These are phyloP conservation scores for Chaetomium sp. DNA, from an alignment of 2,329 filamentous ascomycete genomes.

Conservation along the genomic window DNA sequence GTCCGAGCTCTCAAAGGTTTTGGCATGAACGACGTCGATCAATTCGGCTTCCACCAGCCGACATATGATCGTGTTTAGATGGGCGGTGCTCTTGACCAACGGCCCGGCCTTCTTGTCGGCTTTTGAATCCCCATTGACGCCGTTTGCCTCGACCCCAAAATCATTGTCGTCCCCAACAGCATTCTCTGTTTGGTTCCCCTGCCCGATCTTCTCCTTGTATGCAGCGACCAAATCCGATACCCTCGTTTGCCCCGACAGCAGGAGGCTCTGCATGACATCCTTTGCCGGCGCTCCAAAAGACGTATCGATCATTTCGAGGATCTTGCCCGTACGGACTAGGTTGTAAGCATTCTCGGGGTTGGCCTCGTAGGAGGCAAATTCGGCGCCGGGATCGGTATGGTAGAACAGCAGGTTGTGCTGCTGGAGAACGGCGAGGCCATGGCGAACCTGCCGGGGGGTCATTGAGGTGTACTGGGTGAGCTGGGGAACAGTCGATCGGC, in stretches of 20 bases:
- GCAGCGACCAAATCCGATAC: slow-evolving; percentile 69
- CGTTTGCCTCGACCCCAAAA: slow-evolving; percentile 37
- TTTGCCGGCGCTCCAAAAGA: slow-evolving; percentile 75
- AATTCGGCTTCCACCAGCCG: slow-evolving; percentile 66
- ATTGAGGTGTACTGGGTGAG: slow-evolving; percentile 74
- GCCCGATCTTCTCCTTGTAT: slow-evolving; percentile 48
- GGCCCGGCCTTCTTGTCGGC: slow-evolving; percentile 41
- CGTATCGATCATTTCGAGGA: slow-evolving; percentile 72
- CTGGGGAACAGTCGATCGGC: slow-evolving; percentile 71
- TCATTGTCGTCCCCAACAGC: slow-evolving; percentile 33
- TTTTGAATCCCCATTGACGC: slow-evolving; percentile 40
- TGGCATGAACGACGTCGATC: slow-evolving; percentile 62
- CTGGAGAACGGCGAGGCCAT: slow-evolving; percentile 80
- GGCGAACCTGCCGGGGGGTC: slow-evolving; percentile 72
- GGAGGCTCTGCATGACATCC: slow-evolving; percentile 71
- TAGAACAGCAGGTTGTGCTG: slow-evolving; percentile 87
- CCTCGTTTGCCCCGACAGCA: slow-evolving; percentile 76
- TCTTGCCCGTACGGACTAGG: slow-evolving; percentile 77
- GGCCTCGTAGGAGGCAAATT: slow-evolving; percentile 77
- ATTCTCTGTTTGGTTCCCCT: slow-evolving; percentile 29
- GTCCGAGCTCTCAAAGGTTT: slow-evolving; percentile 61
- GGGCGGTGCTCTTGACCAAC: slow-evolving; percentile 49
- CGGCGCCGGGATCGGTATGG: slow-evolving; percentile 63
- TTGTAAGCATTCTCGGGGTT: slow-evolving; percentile 80
- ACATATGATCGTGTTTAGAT: slow-evolving; percentile 54